A percentile compares a stretch with the other conserved stretches of the same genome.
These are phyloP conservation scores for Saturnispora saitoi DNA, from an alignment of 805 yeast genomes.

Conservation along the genomic window DNA sequence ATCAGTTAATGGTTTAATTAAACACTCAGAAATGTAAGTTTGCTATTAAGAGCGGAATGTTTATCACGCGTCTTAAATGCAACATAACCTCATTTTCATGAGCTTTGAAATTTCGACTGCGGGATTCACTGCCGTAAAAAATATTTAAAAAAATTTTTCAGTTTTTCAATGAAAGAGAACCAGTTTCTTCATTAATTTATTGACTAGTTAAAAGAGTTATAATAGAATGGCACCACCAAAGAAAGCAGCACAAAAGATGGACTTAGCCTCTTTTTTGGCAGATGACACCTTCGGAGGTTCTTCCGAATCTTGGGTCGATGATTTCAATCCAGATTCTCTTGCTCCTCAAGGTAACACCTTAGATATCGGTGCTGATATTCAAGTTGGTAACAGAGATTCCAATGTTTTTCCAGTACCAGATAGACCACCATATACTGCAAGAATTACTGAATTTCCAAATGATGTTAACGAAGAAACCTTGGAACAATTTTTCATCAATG, in stretches of 20 bases:
- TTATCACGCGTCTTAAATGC: background rate
- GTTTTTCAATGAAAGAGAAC: background rate
- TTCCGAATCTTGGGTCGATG: conserved; percentile 74
- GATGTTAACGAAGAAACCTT: conserved; percentile 62
- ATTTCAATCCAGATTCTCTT: conserved; percentile 44
- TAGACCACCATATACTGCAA: conserved; percentile 86
- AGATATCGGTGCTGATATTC: conserved; percentile 7
- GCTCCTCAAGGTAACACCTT: conserved; percentile 7
- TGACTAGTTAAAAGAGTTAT: background rate
- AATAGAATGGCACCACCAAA: conserved; percentile 49
- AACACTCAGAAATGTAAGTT: background rate
- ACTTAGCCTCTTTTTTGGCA: conserved; percentile 74
- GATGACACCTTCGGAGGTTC: conserved; percentile 60
- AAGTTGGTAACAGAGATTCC: conserved; percentile 9
- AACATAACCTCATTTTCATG: no score
- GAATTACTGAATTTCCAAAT: conserved; percentile 77
- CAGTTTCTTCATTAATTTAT: background rate
- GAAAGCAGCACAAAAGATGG: conserved; percentile 54
- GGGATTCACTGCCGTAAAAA: background rate
- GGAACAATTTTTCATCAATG: conserved; percentile 51
- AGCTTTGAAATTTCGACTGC: background rate
- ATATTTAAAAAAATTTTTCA: background rate
- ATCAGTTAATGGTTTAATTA: background rate
- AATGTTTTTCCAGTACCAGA: conserved; percentile 60
- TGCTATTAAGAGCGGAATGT: background rate